A percentile compares a stretch with the other conserved stretches of the same genome.
Evolutionary conservation across 1,284 basidiomycete species (phyloP).

Genomic region (Phylloporus sp.): DNA sequence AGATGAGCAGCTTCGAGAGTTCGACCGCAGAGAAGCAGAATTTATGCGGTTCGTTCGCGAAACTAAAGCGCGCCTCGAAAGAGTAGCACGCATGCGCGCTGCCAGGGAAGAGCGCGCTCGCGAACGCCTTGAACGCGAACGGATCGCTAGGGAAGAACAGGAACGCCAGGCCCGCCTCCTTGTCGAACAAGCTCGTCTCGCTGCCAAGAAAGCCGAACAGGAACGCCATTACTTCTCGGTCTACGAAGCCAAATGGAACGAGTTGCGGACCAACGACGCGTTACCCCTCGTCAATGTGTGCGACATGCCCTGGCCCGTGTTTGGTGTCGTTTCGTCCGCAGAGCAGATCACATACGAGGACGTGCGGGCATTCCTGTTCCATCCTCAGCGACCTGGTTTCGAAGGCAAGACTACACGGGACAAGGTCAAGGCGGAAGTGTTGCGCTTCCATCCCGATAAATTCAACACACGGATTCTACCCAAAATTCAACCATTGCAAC

Average conservation of each 20-base stretch:
- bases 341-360: slow-evolving; percentile 40
- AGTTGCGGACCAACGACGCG: slow-evolving; percentile 35
- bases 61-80: background rate
- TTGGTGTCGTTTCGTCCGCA: slow-evolving; percentile 31
- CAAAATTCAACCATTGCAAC: slow-evolving; percentile 54
- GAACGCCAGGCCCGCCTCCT: slow-evolving; percentile 14
- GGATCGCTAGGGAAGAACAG: background rate
- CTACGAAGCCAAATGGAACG: slow-evolving; percentile 52
- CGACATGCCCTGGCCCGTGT: slow-evolving; percentile 58
- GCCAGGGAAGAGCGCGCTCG: background rate
- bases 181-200: background rate
- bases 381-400: slow-evolving; percentile 39
- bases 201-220: slow-evolving; percentile 14
- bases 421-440: slow-evolving; percentile 52
- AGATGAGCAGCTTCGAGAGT: background rate
- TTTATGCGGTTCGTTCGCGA: background rate
- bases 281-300: slow-evolving; percentile 33
- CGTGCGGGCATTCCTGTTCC: slow-evolving; percentile 50
- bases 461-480: slow-evolving; percentile 50
- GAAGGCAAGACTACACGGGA: slow-evolving; percentile 46
- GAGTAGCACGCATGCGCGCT: background rate
- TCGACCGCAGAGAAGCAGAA: background rate
- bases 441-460: slow-evolving; percentile 65
- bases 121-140: slow-evolving; percentile 7
- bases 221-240: slow-evolving; percentile 19